These are phyloP conservation scores for Colletotrichum sp. DNA, from an alignment of 2,329 filamentous ascomycete genomes.

Conservation along the genomic window DNA sequence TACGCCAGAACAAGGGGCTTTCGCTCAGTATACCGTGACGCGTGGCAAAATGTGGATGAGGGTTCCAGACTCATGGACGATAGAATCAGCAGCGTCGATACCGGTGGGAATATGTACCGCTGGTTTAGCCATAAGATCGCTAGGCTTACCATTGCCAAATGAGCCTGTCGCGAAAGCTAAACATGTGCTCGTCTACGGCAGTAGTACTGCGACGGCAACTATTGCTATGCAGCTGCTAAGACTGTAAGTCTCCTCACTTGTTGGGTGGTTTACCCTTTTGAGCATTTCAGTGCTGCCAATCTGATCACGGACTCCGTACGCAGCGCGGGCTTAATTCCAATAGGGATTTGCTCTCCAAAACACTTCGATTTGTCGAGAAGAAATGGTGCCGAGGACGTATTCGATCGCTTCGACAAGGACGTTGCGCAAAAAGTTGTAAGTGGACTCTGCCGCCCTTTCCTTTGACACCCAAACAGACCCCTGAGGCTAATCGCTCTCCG, in stretches of 20 bases:
- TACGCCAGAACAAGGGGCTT: background rate
- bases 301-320: background rate
- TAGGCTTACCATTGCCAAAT: conserved; percentile 2
- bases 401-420: conserved; percentile 38
- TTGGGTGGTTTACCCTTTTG: background rate
- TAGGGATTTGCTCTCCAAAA: background rate
- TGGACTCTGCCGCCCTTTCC: background rate
- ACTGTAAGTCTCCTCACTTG: conserved; percentile 24
- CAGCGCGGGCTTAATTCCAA: conserved; percentile 38
- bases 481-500: conserved; percentile 25
- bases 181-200: conserved; percentile 2
- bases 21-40: background rate
- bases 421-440: background rate
- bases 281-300: background rate
- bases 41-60: background rate
- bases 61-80: background rate
- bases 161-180: conserved; percentile 10
- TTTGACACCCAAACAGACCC: background rate
- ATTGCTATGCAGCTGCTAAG: conserved; percentile 26
- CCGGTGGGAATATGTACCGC: background rate
- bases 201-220: background rate
- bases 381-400: background rate
- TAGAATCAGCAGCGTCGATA: background rate
- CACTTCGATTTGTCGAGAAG: background rate
- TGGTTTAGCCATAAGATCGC: background rate